phyloP scores from a whole-genome alignment of 2,329 filamentous ascomycete genomes.

The Trichoderma lentiforme region DNA sequence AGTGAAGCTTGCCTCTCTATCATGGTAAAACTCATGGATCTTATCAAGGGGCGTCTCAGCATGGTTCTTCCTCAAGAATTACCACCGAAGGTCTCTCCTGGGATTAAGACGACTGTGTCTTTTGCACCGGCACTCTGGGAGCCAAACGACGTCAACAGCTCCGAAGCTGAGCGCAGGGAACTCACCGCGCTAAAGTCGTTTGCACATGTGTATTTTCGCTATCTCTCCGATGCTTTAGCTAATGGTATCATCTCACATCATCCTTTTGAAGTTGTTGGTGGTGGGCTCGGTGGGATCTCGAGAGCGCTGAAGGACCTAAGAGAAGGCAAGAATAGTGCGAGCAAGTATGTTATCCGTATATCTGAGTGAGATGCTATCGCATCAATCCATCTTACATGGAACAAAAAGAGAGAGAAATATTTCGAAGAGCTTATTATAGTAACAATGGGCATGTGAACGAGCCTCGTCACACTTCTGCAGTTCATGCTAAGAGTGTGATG shows the following conservation, averaged over 20 bases:
- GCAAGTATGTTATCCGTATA: not conserved
- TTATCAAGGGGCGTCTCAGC: not conserved
- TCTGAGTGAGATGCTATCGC: not conserved
- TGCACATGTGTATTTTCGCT: not conserved
- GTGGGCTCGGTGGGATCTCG: not conserved
- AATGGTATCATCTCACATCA: not conserved
- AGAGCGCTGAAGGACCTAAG: not conserved
- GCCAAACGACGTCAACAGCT: not conserved
- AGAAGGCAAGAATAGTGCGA: not conserved
- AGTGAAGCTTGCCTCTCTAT: not conserved
- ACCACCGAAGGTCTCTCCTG: not conserved
- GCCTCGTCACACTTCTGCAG: not conserved
- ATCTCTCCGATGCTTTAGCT: not conserved
- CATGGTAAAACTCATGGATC: not conserved
- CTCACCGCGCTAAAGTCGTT: not conserved
- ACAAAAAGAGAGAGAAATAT: not conserved
- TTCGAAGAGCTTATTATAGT: not conserved
- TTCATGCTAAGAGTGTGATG: not conserved
- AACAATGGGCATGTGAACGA: not conserved
- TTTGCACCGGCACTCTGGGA: not conserved
- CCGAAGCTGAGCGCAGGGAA: too few relatives aligned
- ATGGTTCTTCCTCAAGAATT: not conserved
- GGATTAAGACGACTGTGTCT: not conserved
- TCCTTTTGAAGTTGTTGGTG: not conserved
- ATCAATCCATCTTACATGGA: not conserved